Conservation (phyloP, 2,329 filamentous ascomycete species). For the Cladorrhinum sp. region DNA sequence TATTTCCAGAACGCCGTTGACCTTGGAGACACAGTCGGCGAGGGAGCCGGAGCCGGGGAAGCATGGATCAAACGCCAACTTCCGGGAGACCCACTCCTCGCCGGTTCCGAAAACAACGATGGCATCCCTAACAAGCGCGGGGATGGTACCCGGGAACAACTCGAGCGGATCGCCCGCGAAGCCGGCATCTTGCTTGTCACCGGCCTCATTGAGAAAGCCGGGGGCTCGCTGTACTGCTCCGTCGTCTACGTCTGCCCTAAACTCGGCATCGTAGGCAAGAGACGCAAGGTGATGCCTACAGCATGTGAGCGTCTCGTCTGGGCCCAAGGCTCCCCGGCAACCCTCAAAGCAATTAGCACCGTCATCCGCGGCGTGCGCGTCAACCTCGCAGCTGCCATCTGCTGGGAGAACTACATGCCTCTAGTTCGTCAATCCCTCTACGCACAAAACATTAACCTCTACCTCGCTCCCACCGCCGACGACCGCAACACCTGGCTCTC, state of each 20-base stretch:
- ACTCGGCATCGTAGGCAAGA: constrained; percentile 73
- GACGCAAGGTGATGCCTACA: constrained; percentile 90
- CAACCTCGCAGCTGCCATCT: constrained; percentile 83
- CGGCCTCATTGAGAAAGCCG: constrained; percentile 75
- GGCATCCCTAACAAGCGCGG: constrained; percentile 38
- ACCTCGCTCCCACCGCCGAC: constrained; percentile 88
- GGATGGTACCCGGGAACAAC: constrained; percentile 68
- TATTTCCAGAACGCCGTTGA: constrained; percentile 81
- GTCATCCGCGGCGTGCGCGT: constrained; percentile 74
- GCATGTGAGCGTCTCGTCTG: constrained; percentile 80
- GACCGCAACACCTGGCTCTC: constrained; percentile 76
- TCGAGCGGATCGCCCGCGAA: constrained; percentile 72
- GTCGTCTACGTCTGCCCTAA: constrained; percentile 78
- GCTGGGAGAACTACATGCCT: constrained; percentile 98
- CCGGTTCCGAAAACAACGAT: constrained; percentile 16
- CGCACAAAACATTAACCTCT: constrained; percentile 86
- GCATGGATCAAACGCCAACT: constrained; percentile 67
- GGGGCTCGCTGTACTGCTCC: constrained; percentile 79
- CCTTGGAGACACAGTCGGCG: constrained; percentile 70
- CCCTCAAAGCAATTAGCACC: constrained; percentile 75
- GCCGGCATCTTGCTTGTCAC: constrained; percentile 80
- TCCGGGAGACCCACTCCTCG: constrained; percentile 5
- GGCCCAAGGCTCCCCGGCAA: constrained; percentile 79
- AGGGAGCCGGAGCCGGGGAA: constrained; percentile 62
- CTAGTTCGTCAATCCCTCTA: constrained; percentile 80